Evolutionary conservation across 78 protist species (phyloP).

Genomic region (Creolimax fragrantissima): DNA sequence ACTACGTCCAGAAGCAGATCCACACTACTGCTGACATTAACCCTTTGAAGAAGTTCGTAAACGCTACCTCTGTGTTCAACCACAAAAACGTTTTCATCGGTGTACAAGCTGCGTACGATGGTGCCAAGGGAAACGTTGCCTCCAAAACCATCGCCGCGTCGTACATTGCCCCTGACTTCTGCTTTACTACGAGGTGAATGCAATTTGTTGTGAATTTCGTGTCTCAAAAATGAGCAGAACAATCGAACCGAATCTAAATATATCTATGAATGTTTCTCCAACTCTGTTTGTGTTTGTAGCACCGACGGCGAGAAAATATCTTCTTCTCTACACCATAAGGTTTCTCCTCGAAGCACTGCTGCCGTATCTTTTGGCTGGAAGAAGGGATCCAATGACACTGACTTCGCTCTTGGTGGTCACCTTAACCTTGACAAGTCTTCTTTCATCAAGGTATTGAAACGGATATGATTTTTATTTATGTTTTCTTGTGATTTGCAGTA

Average conservation of each 20-base stretch:
- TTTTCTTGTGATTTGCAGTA: no score
- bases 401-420: not conserved
- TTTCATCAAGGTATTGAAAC: not conserved
- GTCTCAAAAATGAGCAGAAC: no score
- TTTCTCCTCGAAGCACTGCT: not conserved
- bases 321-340: not conserved
- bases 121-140: not conserved
- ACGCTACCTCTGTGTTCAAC: not conserved
- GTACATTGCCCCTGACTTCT: not conserved
- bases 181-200: not conserved
- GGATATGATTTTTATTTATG: no score
- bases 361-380: not conserved
- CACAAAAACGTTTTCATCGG: not conserved
- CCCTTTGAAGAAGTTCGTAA: not conserved
- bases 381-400: not conserved
- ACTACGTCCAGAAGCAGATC: not conserved
- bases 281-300: no score
- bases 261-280: no score
- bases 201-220: not conserved
- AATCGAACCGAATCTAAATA: no score
- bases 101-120: conserved; percentile 3
- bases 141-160: not conserved
- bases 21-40: not conserved
- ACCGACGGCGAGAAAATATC: not conserved
- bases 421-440: not conserved